Base-by-base conservation (phyloP, 1,284 basidiomycete species). In the Wallemia hederae region DNA sequence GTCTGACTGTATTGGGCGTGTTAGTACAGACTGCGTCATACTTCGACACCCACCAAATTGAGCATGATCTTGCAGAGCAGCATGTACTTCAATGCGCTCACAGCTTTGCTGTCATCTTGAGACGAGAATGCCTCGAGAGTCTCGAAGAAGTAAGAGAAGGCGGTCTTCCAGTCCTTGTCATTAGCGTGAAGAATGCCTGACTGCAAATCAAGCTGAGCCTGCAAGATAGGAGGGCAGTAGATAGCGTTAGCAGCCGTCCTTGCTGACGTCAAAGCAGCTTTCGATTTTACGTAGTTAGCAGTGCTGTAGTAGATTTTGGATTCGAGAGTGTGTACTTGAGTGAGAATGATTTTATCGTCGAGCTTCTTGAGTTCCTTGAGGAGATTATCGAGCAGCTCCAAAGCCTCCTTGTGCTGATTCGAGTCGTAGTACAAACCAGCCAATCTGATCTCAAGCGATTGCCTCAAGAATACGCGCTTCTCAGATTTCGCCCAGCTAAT, bases 31-130 rank as follows among this genome's bases (percentile, higher is more conserved):
- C 22, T 26, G 55, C 19, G 34, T 25, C n/a, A n/a, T 2, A 28
- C 28, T 27, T 17, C 19, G 26, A 14, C 22, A 73, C 82, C 64
- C 63, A 90, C 88, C 66, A 91, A 70, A 67, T 90, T 90, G 66
- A 97, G 76, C 92, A 98, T 98, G 69, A 97, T 83, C 71, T 97
- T 97, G 73, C 92, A 97, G 58, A 97, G 73, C 15, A 97, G 76
- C 90, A 97, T 94, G 72, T 97, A 97, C 72, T 97, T 97, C 65
- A 98, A 75, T 11, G 89, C 88, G 1, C 78, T 78, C n/a, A 92
- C 74, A 0, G 90, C 80, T 65, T 73, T 63, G 3, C 70, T 65
- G 62, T 77, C 74, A 59, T 77, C 76, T 27, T 74, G 70, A 33
- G 72, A 69, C 1, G 84, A 80, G 63, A 87, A 83, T 1, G 86